Conservation (phyloP, 208 protist genomes). For the Entamoeba histolytica region DNA sequence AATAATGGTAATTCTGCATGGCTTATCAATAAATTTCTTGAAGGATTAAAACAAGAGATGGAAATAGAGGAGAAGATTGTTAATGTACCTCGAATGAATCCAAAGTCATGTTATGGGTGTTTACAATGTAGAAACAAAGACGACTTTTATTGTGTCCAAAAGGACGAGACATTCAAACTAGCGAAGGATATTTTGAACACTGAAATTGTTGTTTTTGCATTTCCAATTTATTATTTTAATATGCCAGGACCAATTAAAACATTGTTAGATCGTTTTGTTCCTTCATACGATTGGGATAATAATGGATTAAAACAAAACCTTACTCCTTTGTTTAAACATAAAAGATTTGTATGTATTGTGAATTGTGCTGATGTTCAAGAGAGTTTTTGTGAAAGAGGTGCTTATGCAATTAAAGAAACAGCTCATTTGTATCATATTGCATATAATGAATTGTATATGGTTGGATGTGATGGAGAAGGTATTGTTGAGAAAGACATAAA, state of each 20-base stretch:
- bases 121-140: neutral
- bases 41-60: neutral
- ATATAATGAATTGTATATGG: too few species aligned
- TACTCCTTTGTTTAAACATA: too few species aligned
- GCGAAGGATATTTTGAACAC: neutral
- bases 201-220: neutral
- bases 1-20: neutral
- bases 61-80: neutral
- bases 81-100: neutral
- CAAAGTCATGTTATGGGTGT: neutral
- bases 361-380: too few species aligned
- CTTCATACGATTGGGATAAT: neutral
- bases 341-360: too few species aligned
- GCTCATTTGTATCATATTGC: too few species aligned
- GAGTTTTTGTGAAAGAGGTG: too few species aligned
- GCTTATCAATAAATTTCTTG: neutral
- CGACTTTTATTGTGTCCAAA: neutral
- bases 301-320: too few species aligned
- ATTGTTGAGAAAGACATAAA: too few species aligned
- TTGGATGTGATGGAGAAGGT: too few species aligned
- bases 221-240: neutral
- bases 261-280: neutral
- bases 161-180: neutral
- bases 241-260: neutral
- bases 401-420: too few species aligned